Evolutionary conservation across 192 early-diverging fungal species (phyloP).

Genomic region (Tieghemiomyces parasiticus): DNA sequence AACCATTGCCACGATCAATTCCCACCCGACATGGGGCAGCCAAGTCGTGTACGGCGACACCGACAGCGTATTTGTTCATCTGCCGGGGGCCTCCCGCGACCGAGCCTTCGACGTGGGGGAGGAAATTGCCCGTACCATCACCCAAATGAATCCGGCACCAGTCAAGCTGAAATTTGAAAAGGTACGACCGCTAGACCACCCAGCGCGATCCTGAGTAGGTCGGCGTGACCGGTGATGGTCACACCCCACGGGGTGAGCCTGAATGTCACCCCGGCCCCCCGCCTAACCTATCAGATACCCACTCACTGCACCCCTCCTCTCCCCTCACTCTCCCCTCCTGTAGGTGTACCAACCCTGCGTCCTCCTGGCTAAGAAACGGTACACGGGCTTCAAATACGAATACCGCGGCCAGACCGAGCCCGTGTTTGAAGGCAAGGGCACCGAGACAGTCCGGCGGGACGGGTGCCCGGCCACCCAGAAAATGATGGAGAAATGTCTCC

Average conservation of each 20-base stretch:
- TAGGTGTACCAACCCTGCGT: slow-evolving; percentile 78
- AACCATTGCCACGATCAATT: slow-evolving; percentile 42
- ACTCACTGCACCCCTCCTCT: too few species aligned
- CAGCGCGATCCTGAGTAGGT: slow-evolving; percentile 11
- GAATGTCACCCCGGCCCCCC: too few species aligned
- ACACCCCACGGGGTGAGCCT: too few species aligned
- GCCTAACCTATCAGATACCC: too few species aligned
- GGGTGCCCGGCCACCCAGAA: slow-evolving; percentile 65
- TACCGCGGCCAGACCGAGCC: slow-evolving; percentile 41
- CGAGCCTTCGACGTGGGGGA: slow-evolving; percentile 69
- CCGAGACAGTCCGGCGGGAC: slow-evolving; percentile 86
- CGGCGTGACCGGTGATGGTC: slow-evolving; percentile 1
- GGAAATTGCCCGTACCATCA: slow-evolving; percentile 65
- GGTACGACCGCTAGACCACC: slow-evolving; percentile 22
- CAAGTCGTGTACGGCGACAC: slow-evolving; percentile 91
- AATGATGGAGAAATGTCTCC: slow-evolving; percentile 58
- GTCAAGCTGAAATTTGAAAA: slow-evolving; percentile 93
- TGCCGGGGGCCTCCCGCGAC: slow-evolving; percentile 47
- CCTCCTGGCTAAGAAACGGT: slow-evolving; percentile 84
- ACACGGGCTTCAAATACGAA: slow-evolving; percentile 80
- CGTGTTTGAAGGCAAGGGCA: slow-evolving; percentile 86
- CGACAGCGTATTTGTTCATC: slow-evolving; percentile 75
- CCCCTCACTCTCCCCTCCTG: too few species aligned
- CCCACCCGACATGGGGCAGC: slow-evolving; percentile 43
- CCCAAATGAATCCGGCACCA: slow-evolving; percentile 55